These are phyloP conservation scores for Helichrysum umbraculigerum DNA, from an alignment of 129 eudicot species.

Conservation along the genomic window DNA sequence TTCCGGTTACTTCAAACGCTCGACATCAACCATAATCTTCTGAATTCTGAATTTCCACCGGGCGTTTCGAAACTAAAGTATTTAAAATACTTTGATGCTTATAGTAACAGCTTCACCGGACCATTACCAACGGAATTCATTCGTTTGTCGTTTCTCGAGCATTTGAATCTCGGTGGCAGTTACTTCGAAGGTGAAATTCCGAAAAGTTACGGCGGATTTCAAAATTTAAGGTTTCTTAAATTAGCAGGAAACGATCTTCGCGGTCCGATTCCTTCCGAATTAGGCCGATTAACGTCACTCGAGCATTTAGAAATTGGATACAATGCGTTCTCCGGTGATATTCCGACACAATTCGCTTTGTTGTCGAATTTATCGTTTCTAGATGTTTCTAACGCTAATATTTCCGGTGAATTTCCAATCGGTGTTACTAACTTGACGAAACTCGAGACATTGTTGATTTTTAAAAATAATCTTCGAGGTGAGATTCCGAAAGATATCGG, in stretches of 20 bases:
- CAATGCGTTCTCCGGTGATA: slow-evolving; percentile 45
- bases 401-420: slow-evolving; percentile 67
- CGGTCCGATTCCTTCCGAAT: slow-evolving; percentile 61
- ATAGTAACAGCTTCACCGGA: slow-evolving; percentile 80
- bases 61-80: slow-evolving; percentile 63
- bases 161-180: slow-evolving; percentile 90
- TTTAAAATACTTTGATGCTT: slow-evolving; percentile 56
- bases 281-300: slow-evolving; percentile 50
- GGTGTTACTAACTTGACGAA: slow-evolving; percentile 57
- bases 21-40: slow-evolving; percentile 70
- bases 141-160: slow-evolving; percentile 54
- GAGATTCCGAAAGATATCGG: slow-evolving; percentile 58
- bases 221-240: slow-evolving; percentile 48
- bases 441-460: slow-evolving; percentile 53
- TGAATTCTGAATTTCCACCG: slow-evolving; percentile 57
- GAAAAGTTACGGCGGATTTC: slow-evolving; percentile 50
- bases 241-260: slow-evolving; percentile 65
- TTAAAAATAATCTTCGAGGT: slow-evolving; percentile 60
- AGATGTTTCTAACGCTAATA: slow-evolving; percentile 57
- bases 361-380: slow-evolving; percentile 61
- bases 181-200: slow-evolving; percentile 82
- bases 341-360: slow-evolving; percentile 47
- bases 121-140: slow-evolving; percentile 65
- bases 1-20: slow-evolving; percentile 59
- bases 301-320: slow-evolving; percentile 83